phyloP scores from a whole-genome alignment of 495 filamentous ascomycete genomes.

The Penicillium fimorum region DNA sequence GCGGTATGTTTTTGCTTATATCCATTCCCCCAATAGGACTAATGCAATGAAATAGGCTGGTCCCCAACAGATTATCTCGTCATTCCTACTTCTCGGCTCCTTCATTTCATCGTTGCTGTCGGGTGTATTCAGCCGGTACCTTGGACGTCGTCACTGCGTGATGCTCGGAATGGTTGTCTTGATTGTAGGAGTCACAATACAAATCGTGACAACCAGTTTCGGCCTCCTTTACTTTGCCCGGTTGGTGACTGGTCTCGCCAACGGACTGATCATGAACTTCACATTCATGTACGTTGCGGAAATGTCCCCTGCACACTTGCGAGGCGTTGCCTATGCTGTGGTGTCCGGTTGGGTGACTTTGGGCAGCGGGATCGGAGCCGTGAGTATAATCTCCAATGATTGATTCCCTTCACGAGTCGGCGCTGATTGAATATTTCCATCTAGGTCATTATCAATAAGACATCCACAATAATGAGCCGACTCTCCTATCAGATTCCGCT shows the following conservation, averaged over 20 bases:
- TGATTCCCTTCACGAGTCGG: background rate
- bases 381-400: background rate
- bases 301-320: slow-evolving; percentile 30
- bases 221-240: slow-evolving; percentile 49
- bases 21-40: background rate
- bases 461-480: background rate
- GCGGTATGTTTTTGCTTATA: slow-evolving; percentile 5
- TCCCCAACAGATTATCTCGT: slow-evolving; percentile 39
- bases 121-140: slow-evolving; percentile 30
- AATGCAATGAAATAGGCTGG: slow-evolving; percentile 3
- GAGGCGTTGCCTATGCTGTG: slow-evolving; percentile 1
- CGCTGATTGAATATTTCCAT: background rate
- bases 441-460: background rate
- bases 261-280: slow-evolving; percentile 59
- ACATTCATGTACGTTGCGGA: slow-evolving; percentile 52
- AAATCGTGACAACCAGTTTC: background rate
- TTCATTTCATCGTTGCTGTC: slow-evolving; percentile 56
- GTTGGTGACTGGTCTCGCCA: slow-evolving; percentile 55
- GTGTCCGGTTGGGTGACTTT: slow-evolving; percentile 33
- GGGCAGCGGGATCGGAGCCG: background rate
- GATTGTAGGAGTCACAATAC: background rate
- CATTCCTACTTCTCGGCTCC: slow-evolving; percentile 57
- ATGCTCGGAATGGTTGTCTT: background rate
- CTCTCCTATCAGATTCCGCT: background rate
- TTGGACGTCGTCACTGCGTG: slow-evolving; percentile 13